Evolutionary conservation across 176 grass and related monocot species (phyloP).

Genomic region (Miscanthus lutarioriparius): DNA sequence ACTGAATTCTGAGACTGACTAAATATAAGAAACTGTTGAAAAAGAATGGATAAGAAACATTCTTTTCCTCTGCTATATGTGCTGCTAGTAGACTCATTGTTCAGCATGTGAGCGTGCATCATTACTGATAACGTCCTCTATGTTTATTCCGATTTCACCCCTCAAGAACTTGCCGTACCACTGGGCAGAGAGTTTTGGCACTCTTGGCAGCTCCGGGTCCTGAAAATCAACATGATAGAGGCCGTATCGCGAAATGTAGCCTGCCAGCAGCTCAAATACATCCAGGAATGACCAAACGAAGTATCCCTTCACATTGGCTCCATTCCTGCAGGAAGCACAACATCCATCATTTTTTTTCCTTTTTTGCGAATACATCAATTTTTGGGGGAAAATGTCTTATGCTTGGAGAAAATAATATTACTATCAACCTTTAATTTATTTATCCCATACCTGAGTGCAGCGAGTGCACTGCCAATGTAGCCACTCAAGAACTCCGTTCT

Average conservation of each 20-base stretch:
- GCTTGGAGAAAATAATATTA: not conserved
- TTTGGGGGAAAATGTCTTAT: not conserved
- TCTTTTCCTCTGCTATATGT: not conserved
- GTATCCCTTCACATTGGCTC: constrained; percentile 64
- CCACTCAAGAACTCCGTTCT: constrained; percentile 64
- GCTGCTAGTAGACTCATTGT: constrained; percentile 22
- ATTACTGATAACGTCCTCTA: not conserved
- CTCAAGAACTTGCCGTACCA: constrained; percentile 67
- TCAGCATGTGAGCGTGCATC: constrained; percentile 6
- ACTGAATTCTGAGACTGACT: not conserved
- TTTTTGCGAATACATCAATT: not conserved
- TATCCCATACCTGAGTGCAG: constrained; percentile 48
- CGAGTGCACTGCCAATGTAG: constrained; percentile 55
- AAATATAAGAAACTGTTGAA: not conserved
- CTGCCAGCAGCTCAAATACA: constrained; percentile 56
- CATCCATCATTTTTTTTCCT: not conserved
- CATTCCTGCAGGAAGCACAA: constrained; percentile 37
- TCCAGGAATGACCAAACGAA: constrained; percentile 83
- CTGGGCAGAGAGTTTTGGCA: constrained; percentile 47
- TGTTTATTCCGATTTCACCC: constrained; percentile 28
- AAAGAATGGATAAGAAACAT: not conserved
- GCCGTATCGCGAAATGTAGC: constrained; percentile 38
- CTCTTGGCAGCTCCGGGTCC: constrained; percentile 40
- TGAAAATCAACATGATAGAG: constrained; percentile 56
- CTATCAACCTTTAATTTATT: not conserved